These are phyloP conservation scores for Lasiodiplodia citricola DNA, from an alignment of 2,329 filamentous ascomycete genomes.

Conservation along the genomic window DNA sequence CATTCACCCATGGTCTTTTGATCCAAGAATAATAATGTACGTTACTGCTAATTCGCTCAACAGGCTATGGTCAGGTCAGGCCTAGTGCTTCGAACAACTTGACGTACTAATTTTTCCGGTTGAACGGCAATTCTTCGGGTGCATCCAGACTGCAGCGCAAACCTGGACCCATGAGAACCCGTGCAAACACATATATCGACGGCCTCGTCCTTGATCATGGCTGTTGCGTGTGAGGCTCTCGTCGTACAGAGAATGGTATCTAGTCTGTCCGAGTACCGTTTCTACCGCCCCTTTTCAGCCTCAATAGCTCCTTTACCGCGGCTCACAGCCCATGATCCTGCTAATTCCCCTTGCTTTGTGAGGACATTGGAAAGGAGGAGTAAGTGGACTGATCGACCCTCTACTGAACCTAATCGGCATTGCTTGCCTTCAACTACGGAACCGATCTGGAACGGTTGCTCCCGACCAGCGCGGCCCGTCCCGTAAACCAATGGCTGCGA, in stretches of 20 bases:
- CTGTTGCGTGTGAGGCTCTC: too few species aligned
- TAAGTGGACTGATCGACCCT: neutral
- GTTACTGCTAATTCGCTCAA: neutral
- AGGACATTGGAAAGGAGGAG: neutral
- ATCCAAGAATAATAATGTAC: neutral
- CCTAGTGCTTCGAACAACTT: neutral
- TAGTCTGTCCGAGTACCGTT: too few species aligned
- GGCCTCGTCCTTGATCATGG: too few species aligned
- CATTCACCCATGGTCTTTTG: neutral
- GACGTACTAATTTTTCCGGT: neutral
- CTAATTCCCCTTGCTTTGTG: neutral
- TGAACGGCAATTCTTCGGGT: neutral
- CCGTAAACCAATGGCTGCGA: neutral
- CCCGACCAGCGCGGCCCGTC: slow-evolving; percentile 1
- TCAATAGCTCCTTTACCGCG: neutral
- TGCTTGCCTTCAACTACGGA: neutral
- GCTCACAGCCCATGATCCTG: neutral
- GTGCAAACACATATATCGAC: neutral
- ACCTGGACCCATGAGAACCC: neutral
- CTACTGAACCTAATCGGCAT: neutral
- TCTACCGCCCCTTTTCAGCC: neutral
- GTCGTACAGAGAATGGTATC: too few species aligned
- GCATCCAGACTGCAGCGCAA: neutral
- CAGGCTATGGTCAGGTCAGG: neutral
- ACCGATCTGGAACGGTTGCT: neutral